Evolutionary conservation across 768 basidiomycete genomes (phyloP), one percentile per base, ranked within the genome.

Genomic region (Kondoa subrosea): DNA sequence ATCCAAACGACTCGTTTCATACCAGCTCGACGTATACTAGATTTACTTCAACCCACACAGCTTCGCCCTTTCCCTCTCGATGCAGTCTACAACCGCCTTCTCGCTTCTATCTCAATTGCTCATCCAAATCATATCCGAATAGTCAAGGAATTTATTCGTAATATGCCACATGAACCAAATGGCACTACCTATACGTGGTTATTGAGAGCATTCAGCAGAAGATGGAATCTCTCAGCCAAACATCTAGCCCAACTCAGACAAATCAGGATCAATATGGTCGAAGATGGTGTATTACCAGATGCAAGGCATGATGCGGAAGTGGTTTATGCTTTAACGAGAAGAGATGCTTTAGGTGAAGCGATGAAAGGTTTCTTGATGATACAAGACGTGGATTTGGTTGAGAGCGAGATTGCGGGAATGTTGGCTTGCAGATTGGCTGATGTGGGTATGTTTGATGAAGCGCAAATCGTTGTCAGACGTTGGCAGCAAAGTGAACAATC

Each of bases 231-330:
- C 29, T 30, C 61, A 8, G 61, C 15, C 3, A 32, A 27, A 17
- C 29, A 63, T 16, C 29, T 63, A 32, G 3, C 3, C 29, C 3
- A 63, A 3, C 29, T 63, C 3, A 16, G 29, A n/a, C 61, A 63
- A 12, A 17, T 27, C 12, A n/a, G 33, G 61, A 17, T 63, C 14
- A 32, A 63, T 16, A 63, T 63, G 61, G 61, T 63, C 29, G 61
- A 63, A 32, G 61, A 27, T 16, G 61, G 61, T 4, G 29, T 63
- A 17, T 21, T 33, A 12, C 27, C 61, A 32, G 61, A 63, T 33
- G 61, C 61, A 27, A 27, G 61, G 26, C 61, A 63, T n/a, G 29
- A 63, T 17, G 61, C 27, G 14, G 61, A 63, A 33, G 29, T 63
- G 29, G 33, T 63, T 2, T 31, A 63, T 32, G 61, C 61, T 4